Percentiles rank a stretch among this genome's conserved stretches.
Conservation (phyloP, 306 rosid genomes). For the Cucumis melo region DNA sequence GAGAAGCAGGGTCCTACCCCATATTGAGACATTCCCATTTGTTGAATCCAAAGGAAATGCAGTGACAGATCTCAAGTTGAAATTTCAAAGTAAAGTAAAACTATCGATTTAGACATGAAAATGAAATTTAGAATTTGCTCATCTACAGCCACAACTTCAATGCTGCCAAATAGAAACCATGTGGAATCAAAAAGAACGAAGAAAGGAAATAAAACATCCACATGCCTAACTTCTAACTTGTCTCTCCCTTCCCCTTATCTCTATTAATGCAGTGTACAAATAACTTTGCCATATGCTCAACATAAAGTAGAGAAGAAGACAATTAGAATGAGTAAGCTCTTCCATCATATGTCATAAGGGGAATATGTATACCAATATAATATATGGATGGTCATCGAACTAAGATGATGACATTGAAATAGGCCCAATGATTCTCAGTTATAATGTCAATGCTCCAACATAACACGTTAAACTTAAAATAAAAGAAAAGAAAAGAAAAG, state of each 20-base stretch:
- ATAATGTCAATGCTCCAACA: neutral
- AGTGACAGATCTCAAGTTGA: neutral
- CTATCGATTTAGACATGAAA: neutral
- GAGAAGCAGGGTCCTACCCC: neutral
- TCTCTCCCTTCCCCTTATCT: neutral
- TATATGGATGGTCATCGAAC: neutral
- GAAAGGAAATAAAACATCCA: neutral
- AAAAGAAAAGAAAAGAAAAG: too few species aligned
- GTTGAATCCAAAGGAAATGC: neutral
- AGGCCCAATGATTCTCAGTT: neutral
- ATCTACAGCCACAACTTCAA: conserved; percentile 2
- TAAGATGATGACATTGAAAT: neutral
- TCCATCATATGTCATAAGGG: neutral
- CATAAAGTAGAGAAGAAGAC: neutral
- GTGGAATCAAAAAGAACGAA: neutral
- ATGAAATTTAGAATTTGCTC: neutral
- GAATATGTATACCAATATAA: too few species aligned
- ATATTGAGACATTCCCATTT: neutral
- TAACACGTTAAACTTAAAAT: too few species aligned
- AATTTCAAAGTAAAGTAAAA: neutral
- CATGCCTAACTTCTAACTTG: neutral
- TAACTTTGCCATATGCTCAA: neutral
- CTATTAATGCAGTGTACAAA: neutral
- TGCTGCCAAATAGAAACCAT: neutral
- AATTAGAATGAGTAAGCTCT: neutral